Evolutionary conservation across 2,329 filamentous ascomycete genomes (phyloP), one percentile per base, ranked within the genome.

Genomic region (Ilyonectria destructans): DNA sequence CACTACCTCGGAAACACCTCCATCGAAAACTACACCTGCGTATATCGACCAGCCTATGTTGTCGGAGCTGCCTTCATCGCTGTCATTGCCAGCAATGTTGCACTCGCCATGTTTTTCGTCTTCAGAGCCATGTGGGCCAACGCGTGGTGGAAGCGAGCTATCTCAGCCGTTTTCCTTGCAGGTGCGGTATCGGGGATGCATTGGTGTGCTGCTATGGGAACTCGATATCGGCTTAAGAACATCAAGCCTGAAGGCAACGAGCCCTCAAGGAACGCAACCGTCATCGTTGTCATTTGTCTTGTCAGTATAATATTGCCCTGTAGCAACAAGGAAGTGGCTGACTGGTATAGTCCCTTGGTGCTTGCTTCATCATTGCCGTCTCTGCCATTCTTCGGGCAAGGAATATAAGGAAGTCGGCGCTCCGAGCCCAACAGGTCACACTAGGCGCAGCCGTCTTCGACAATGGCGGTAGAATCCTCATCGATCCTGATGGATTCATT

Each of bases 111-210:
- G 6, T 97, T 97, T 83, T 97, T 96, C 81, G 87, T 92, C 65
- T 90, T 92, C 79, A 88, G 91, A 70, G 89, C 91, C 17, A 87
- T 89, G 17, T 97, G 94, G 93, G 93, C 92, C 57, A 92, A 91
- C 74, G 89, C 88, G 15, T 94, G 92, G 89, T 95, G 91, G 91
- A 93, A 94, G 77, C 86, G 93, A 67, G 81, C 86, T 12, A 74
- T 90, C 2, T 93, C 91, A 68, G 92, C 91, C 12, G 81, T 89
- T 52, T 80, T 95, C 19, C 85, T 97, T 49, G 92, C 93, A 10
- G 85, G 88, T n/a, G 93, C 92, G 45, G 92, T 96, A 2, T 95
- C 91, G 8, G 93, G 93, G 1, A 96, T 97, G 94, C 94, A 97
- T 81, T 97, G 93, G 92, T 92, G 92, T 62, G 94, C 92, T 37